Conservation (phyloP, 371 early-diverging fungal genomes). For the Chytridiales sp. region DNA sequence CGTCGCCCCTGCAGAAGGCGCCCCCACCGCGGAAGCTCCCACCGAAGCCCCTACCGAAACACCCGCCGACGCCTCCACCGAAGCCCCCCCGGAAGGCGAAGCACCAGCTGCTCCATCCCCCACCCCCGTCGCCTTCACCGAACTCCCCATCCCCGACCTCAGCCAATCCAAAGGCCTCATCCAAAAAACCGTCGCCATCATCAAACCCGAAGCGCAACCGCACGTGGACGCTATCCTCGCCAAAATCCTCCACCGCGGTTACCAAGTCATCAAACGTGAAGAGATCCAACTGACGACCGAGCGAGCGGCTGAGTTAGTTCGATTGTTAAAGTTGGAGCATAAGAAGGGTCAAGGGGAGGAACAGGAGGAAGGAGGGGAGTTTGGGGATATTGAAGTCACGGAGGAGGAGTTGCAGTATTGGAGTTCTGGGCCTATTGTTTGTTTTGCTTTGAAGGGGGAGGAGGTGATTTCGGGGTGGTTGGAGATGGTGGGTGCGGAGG, state of each 20-base stretch:
- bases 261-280: constrained; percentile 48
- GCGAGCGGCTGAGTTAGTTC: constrained; percentile 35
- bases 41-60: background rate
- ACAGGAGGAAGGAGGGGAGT: constrained; percentile 2
- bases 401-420: constrained; percentile 28
- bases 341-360: constrained; percentile 16
- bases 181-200: constrained; percentile 50
- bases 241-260: constrained; percentile 44
- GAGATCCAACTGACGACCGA: constrained; percentile 37
- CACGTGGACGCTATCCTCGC: constrained; percentile 45
- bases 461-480: constrained; percentile 46
- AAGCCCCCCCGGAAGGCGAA: background rate
- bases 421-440: constrained; percentile 34
- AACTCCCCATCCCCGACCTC: constrained; percentile 20
- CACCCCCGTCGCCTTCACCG: constrained; percentile 8
- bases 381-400: constrained; percentile 36
- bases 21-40: background rate
- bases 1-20: constrained; percentile 11
- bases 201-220: constrained; percentile 47
- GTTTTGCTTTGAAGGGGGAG: constrained; percentile 51
- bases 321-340: constrained; percentile 22
- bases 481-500: constrained; percentile 51
- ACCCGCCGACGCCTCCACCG: background rate
- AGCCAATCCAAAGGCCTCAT: constrained; percentile 7
- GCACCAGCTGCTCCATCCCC: constrained; percentile 1